Base-by-base conservation (phyloP, 768 basidiomycete species). In the Xerocomellus dryophilus region DNA sequence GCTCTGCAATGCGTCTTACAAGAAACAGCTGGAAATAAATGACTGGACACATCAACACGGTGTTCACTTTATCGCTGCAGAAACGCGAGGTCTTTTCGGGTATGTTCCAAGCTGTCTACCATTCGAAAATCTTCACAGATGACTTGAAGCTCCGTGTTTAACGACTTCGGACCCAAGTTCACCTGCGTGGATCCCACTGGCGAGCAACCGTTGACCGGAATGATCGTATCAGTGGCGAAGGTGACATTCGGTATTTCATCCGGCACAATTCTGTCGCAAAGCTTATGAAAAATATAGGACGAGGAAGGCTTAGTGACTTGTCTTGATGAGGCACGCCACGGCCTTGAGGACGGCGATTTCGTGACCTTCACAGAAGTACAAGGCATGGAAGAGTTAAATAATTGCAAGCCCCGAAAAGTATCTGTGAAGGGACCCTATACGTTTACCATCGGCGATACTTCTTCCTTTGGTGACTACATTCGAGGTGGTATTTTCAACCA, bases 111-210 rank as follows among this genome's bases (percentile, higher is more conserved):
- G 25, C 45, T 42, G 47, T 23, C 8, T 15, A 27, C 8, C 11
- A 25, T 56, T 23, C 41, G 7, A 17, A 7, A 31, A 31, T 62
- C 8, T 44, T 44, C 25, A 54, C 43, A 47, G 29, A 60, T 47
- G 27, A 39, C 25, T 45, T 21, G 35, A 65, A 97, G 95, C 14
- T 87, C 90, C 54, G 86, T 88, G 14, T 99, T 99, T 80, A 96
- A 91, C 69, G 97, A 99, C 72, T 98, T 99, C 61, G 97, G 97
- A 7, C 73, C 85, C 23, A 92, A 91, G 70, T 99, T 98, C 67
- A 87, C 92, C 15, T 95, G 93, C 61, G 90, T 97, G 23, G 97
- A 99, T 67, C 86, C 93, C n/a, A 95, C 91, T n/a, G 97, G 97
- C 17, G 97, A 98, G 73, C 87, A 93, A 60, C 88, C 94, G 4